These are phyloP conservation scores for Protomyces inundatus DNA, from an alignment of 1,139 yeast genomes.

Conservation along the genomic window DNA sequence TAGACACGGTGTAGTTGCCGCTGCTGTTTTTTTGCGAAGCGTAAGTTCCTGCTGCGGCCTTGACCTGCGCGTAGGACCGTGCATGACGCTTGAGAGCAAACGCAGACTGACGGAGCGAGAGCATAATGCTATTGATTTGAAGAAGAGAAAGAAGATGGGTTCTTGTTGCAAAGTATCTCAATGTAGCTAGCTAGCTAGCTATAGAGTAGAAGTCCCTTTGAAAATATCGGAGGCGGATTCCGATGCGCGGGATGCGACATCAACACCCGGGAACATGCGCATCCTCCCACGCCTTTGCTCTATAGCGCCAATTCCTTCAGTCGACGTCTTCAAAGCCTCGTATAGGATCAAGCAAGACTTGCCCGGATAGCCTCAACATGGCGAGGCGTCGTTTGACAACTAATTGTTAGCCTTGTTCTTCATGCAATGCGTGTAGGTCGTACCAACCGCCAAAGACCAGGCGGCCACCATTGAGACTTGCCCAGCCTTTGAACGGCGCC, in stretches of 20 bases:
- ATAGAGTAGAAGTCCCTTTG: too few relatives aligned
- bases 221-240: too few relatives aligned
- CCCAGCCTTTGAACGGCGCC: not conserved
- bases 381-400: constrained; percentile 16
- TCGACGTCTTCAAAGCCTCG: too few relatives aligned
- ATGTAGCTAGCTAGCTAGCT: too few relatives aligned
- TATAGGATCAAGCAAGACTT: too few relatives aligned
- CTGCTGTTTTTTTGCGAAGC: constrained; percentile 52
- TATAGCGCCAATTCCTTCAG: too few relatives aligned
- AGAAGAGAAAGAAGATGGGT: too few relatives aligned
- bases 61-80: constrained; percentile 17
- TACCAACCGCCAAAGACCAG: constrained; percentile 21
- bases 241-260: too few relatives aligned
- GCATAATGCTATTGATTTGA: not conserved
- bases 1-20: constrained; percentile 72
- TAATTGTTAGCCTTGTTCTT: not conserved
- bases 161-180: too few relatives aligned
- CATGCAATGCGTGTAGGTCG: not conserved
- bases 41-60: constrained; percentile 49
- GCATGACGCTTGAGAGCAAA: not conserved
- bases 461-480: constrained; percentile 8
- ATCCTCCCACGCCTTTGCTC: too few relatives aligned
- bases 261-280: too few relatives aligned
- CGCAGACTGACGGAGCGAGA: not conserved
- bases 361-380: constrained; percentile 7